Conservation (phyloP, 257 asterid genomes). For the Solanum piurae region DNA sequence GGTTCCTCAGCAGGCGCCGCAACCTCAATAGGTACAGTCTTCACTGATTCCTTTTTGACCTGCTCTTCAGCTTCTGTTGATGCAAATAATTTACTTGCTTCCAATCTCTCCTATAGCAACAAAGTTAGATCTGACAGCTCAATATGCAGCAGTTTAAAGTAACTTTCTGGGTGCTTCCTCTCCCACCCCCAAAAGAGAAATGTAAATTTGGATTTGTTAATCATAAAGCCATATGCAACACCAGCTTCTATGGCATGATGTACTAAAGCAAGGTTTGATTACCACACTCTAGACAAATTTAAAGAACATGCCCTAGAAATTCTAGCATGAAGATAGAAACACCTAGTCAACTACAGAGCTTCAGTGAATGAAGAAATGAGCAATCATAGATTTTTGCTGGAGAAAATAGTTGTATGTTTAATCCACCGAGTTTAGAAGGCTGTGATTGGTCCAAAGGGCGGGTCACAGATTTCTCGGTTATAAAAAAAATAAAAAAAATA, state of each 20-base stretch:
- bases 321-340: not conserved
- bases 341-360: not conserved
- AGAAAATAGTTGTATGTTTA: not conserved
- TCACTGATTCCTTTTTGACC: slow-evolving; percentile 69
- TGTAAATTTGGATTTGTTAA: not conserved
- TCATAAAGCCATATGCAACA: not conserved
- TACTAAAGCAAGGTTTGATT: not conserved
- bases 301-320: not conserved
- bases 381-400: not conserved
- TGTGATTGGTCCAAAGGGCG: too few relatives aligned
- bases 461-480: too few relatives aligned
- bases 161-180: not conserved
- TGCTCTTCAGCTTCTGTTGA: slow-evolving; percentile 93
- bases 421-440: too few relatives aligned
- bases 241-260: not conserved
- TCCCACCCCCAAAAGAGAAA: not conserved
- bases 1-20: slow-evolving; percentile 40
- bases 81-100: slow-evolving; percentile 73
- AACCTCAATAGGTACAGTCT: slow-evolving; percentile 77
- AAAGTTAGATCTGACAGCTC: not conserved
- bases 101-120: slow-evolving; percentile 69
- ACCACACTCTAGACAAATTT: not conserved
- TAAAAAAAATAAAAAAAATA: too few relatives aligned
- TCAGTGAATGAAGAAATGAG: not conserved
- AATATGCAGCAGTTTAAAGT: not conserved